These are phyloP conservation scores for Clarireedia paspali DNA, from an alignment of 2,329 filamentous ascomycete genomes.

Conservation along the genomic window DNA sequence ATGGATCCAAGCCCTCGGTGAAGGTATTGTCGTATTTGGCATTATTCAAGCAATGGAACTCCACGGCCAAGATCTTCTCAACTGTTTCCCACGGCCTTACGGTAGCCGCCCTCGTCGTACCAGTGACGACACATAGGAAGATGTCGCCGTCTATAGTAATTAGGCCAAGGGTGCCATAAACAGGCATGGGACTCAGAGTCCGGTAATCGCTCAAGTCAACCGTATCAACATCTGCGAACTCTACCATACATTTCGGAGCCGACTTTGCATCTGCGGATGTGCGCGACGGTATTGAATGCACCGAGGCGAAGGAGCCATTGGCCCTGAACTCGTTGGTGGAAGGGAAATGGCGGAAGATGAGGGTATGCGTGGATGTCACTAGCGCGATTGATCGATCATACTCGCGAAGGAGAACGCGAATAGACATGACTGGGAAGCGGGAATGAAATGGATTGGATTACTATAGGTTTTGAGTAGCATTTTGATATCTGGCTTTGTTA, in stretches of 20 bases:
- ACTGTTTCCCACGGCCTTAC: constrained; percentile 83
- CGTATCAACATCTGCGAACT: constrained; percentile 61
- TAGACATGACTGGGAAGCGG: constrained; percentile 24
- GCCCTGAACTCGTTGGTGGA: constrained; percentile 51
- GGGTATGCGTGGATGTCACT: constrained; percentile 67
- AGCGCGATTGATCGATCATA: constrained; percentile 83
- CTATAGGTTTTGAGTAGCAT: constrained; percentile 8
- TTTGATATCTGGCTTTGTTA: constrained; percentile 5
- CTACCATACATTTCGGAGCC: constrained; percentile 64
- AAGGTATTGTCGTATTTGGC: constrained; percentile 76
- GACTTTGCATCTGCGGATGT: constrained; percentile 19
- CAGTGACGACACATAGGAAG: constrained; percentile 84
- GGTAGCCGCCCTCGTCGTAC: constrained; percentile 69
- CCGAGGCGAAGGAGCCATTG: constrained; percentile 51
- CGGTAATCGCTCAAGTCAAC: constrained; percentile 70
- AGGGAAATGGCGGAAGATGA: constrained; percentile 76
- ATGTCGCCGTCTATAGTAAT: constrained; percentile 79
- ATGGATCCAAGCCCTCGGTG: constrained; percentile 36
- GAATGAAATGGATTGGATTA: constrained; percentile 6
- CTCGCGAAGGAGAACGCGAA: constrained; percentile 54
- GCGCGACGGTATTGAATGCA: constrained; percentile 39
- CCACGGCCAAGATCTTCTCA: constrained; percentile 76
- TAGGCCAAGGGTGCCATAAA: constrained; percentile 80
- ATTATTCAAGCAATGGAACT: constrained; percentile 89
- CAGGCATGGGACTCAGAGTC: constrained; percentile 62